Evolutionary conservation across 2,329 filamentous ascomycete genomes (phyloP), one percentile per base, ranked within the genome.

Genomic region (Intubia oerlemansii): DNA sequence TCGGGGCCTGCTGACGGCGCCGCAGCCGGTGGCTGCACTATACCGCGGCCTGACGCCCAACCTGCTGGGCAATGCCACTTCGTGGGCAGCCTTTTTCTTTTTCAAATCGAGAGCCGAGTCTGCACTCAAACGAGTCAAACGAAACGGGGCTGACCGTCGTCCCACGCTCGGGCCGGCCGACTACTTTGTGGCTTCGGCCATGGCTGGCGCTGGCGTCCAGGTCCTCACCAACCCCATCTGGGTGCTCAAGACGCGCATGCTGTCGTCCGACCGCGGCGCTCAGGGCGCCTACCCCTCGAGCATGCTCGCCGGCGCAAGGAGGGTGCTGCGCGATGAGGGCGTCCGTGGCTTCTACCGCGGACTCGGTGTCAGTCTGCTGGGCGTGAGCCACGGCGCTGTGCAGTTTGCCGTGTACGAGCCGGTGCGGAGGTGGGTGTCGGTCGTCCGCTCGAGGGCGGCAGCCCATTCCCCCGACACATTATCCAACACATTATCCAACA

Each of bases 181-280:
- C 49, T 92, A 84, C 54, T 85, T 93, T 46, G 42, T 75, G 26
- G 69, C 82, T 4, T 84, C 78, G 19, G 77, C 57, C n/a, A 44
- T 61, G 17, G 56, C 62, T 38, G 84, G 85, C 17, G 57, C 75
- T 12, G 50, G 79, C 23, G 91, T 82, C 2, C 76, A 84, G 24
- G 53, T 79, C 17, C 60, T 85, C 38, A 95, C 88, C 17, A 95
- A 95, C 47, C 88, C 88, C 3, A 73, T 98, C 41, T 98, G 88
- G 88, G 88, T 98, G 3, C 70, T 98, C 48, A 95, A 95, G 57
- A 95, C 85, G 7, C 76, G 88, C 37, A 95, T 98, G 82, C 59
- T 95, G 15, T 81, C 82, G 17, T 84, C 79, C 4, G 79, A 88
- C 39, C 66, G 67, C 28, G 59, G 66, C 31, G 62, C 69, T 5